phyloP scores from a whole-genome alignment of 2,329 filamentous ascomycete genomes.

The Talaromyces rugulosus region DNA sequence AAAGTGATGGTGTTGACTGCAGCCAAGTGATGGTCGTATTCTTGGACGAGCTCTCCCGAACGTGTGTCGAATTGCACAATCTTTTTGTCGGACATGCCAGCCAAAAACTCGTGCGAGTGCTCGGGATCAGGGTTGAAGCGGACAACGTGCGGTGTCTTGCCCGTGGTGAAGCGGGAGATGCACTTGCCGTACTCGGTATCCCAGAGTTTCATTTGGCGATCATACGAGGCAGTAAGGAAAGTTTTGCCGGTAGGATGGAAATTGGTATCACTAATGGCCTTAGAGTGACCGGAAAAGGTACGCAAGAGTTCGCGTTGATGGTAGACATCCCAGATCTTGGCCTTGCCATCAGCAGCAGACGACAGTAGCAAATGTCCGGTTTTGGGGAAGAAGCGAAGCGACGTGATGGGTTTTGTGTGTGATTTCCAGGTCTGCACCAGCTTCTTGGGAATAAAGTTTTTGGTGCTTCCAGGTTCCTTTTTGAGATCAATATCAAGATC shows the following conservation, averaged over 20 bases:
- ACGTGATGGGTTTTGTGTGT: constrained; percentile 80
- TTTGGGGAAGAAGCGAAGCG: constrained; percentile 80
- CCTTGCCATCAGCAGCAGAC: constrained; percentile 81
- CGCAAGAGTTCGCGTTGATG: constrained; percentile 83
- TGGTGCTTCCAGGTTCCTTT: constrained; percentile 73
- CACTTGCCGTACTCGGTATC: constrained; percentile 93
- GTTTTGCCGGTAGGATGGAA: constrained; percentile 79
- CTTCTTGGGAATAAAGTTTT: constrained; percentile 95
- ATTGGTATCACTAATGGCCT: constrained; percentile 82
- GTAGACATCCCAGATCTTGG: constrained; percentile 94
- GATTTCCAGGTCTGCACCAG: constrained; percentile 84
- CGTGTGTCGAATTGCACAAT: constrained; percentile 95
- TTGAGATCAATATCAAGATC: constrained; percentile 81
- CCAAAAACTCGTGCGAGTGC: constrained; percentile 82
- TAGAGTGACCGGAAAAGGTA: constrained; percentile 86
- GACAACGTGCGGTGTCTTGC: constrained; percentile 91
- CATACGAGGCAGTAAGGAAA: constrained; percentile 88
- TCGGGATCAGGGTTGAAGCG: constrained; percentile 82
- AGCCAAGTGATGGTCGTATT: constrained; percentile 98
- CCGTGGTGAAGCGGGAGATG: constrained; percentile 81
- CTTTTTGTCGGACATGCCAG: constrained; percentile 98
- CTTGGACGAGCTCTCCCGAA: constrained; percentile 78
- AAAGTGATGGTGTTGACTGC: constrained; percentile 97
- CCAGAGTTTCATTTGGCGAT: constrained; percentile 96
- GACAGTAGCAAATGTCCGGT: constrained; percentile 87